Evolutionary conservation across 768 basidiomycete genomes (phyloP).

Genomic region (Lyophyllum atratum): DNA sequence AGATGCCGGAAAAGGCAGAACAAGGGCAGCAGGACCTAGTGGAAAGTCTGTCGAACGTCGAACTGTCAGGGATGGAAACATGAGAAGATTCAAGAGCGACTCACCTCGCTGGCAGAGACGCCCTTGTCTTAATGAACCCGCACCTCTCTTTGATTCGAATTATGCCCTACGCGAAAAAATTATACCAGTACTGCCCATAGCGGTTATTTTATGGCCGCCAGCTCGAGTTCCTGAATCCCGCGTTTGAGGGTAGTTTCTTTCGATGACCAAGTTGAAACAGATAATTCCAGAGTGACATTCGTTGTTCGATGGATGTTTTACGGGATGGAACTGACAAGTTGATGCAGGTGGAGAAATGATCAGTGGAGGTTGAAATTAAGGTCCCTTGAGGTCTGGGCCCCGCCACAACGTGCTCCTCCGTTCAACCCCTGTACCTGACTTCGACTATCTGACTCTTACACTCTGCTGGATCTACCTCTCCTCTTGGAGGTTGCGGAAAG

Average conservation of each 20-base stretch:
- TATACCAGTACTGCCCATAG: not conserved
- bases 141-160: not conserved
- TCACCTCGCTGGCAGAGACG: not conserved
- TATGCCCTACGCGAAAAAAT: not conserved
- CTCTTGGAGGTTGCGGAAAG: constrained; percentile 9
- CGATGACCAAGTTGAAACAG: not conserved
- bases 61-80: constrained; percentile 5
- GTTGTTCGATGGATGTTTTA: constrained; percentile 1
- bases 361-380: not conserved
- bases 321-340: not conserved
- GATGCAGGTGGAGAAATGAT: constrained; percentile 2
- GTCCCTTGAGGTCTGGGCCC: constrained; percentile 7
- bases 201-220: not conserved
- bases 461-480: constrained; percentile 11
- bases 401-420: constrained; percentile 12
- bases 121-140: not conserved
- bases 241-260: not conserved
- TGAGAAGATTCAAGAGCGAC: not conserved
- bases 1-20: not conserved
- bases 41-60: constrained; percentile 4
- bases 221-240: not conserved
- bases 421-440: constrained; percentile 18
- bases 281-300: not conserved
- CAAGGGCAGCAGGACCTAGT: constrained; percentile 2
- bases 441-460: constrained; percentile 5